These are phyloP conservation scores for Fusarium tanahbumbuense DNA, from an alignment of 2,329 filamentous ascomycete genomes.

Conservation along the genomic window DNA sequence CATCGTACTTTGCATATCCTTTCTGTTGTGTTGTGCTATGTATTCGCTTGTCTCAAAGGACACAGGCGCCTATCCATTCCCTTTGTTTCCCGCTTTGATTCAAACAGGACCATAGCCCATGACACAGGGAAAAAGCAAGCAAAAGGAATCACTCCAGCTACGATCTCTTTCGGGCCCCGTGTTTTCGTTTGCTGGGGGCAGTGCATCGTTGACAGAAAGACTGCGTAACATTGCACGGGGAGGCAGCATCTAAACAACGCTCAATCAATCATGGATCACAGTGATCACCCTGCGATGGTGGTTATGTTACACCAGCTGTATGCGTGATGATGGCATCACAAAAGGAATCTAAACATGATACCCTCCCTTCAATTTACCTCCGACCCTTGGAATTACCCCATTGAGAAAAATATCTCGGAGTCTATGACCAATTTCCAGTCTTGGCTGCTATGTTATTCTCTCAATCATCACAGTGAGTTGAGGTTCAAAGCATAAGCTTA, in stretches of 20 bases:
- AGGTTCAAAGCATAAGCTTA: neutral
- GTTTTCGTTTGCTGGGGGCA: conserved; percentile 32
- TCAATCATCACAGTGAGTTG: neutral
- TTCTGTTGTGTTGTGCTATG: neutral
- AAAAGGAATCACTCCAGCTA: neutral
- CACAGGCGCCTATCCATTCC: conserved; percentile 10
- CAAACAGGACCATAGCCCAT: conserved; percentile 1
- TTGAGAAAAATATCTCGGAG: neutral
- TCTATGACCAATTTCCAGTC: neutral
- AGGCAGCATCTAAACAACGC: conserved; percentile 12
- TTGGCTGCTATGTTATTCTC: neutral
- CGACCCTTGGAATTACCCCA: conserved; percentile 12
- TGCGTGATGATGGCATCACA: conserved; percentile 35
- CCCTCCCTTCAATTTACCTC: neutral
- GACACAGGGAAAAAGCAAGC: neutral
- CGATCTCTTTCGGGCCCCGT: conserved; percentile 6
- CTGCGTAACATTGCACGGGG: conserved; percentile 29
- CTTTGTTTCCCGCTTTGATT: conserved; percentile 26
- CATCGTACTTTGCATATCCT: neutral
- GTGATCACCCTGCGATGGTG: neutral
- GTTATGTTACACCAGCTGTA: conserved; percentile 11
- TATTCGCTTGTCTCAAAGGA: conserved; percentile 27
- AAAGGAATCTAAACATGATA: neutral
- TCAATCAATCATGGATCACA: neutral
- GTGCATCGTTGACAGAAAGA: conserved; percentile 28